Evolutionary conservation across 2,329 filamentous ascomycete genomes (phyloP).

Genomic region (Penicillium sp.): DNA sequence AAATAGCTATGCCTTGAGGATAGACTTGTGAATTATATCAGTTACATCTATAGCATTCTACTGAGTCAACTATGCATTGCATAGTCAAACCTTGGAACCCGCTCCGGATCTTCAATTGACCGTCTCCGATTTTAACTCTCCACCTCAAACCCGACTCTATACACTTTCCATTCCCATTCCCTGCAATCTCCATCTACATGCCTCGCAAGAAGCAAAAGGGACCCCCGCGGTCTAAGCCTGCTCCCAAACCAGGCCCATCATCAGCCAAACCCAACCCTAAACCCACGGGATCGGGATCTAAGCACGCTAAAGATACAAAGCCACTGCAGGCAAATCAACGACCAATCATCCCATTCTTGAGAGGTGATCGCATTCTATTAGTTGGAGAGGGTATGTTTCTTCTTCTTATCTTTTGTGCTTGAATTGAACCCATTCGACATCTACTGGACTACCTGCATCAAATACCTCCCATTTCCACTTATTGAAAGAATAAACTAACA

Average conservation of each 20-base stretch:
- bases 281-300: not conserved
- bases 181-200: slow-evolving; percentile 5
- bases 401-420: not conserved
- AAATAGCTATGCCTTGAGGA: slow-evolving; percentile 23
- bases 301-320: slow-evolving; percentile 4
- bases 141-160: not conserved
- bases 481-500: slow-evolving; percentile 9
- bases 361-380: slow-evolving; percentile 40
- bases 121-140: slow-evolving; percentile 5
- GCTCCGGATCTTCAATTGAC: slow-evolving; percentile 21
- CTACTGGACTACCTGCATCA: too few relatives aligned
- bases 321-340: slow-evolving; percentile 23
- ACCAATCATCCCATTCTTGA: slow-evolving; percentile 39
- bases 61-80: too few relatives aligned
- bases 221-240: slow-evolving; percentile 7
- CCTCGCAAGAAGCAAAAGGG: slow-evolving; percentile 22
- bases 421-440: too few relatives aligned
- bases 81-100: not conserved
- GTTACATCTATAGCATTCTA: too few relatives aligned
- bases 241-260: slow-evolving; percentile 2
- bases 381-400: slow-evolving; percentile 42
- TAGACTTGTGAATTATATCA: slow-evolving; percentile 13
- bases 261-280: not conserved
- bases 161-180: slow-evolving; percentile 13
- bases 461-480: too few relatives aligned